Conservation (phyloP, 192 early-diverging fungal genomes). For the Coemansia sp. region DNA sequence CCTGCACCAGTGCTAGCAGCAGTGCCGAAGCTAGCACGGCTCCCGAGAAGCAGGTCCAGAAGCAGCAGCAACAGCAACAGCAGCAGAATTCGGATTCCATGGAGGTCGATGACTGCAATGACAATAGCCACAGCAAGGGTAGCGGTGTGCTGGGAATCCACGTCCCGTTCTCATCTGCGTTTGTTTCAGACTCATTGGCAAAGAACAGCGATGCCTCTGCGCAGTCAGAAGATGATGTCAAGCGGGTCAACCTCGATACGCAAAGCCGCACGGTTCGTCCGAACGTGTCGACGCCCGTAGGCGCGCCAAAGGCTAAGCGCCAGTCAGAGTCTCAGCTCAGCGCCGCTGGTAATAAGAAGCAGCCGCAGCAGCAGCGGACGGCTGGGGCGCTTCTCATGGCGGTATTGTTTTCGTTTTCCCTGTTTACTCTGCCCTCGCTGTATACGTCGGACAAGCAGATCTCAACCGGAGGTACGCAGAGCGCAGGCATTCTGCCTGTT, state of each 20-base stretch:
- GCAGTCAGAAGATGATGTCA: background rate
- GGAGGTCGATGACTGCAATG: background rate
- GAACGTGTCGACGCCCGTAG: slow-evolving; percentile 9
- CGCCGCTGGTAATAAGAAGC: background rate
- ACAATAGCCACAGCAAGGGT: background rate
- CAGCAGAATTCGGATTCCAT: background rate
- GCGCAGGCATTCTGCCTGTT: slow-evolving; percentile 23
- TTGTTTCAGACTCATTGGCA: background rate
- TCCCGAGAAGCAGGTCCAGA: background rate
- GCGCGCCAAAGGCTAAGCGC: slow-evolving; percentile 8
- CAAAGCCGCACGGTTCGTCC: background rate
- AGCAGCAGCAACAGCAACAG: background rate
- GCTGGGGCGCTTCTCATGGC: slow-evolving; percentile 58
- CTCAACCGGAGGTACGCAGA: slow-evolving; percentile 27
- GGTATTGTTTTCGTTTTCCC: slow-evolving; percentile 78
- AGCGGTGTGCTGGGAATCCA: background rate
- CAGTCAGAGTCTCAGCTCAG: background rate
- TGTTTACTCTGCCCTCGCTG: slow-evolving; percentile 70
- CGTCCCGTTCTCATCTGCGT: background rate
- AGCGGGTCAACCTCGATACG: background rate
- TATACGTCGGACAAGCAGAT: slow-evolving; percentile 33
- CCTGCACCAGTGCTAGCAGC: too few species aligned
- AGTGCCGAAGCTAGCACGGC: too few species aligned
- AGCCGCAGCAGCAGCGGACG: slow-evolving; percentile 17
- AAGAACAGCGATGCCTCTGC: background rate